phyloP scores from a whole-genome alignment of 441 rosid genomes.

The Gossypium aridum region DNA sequence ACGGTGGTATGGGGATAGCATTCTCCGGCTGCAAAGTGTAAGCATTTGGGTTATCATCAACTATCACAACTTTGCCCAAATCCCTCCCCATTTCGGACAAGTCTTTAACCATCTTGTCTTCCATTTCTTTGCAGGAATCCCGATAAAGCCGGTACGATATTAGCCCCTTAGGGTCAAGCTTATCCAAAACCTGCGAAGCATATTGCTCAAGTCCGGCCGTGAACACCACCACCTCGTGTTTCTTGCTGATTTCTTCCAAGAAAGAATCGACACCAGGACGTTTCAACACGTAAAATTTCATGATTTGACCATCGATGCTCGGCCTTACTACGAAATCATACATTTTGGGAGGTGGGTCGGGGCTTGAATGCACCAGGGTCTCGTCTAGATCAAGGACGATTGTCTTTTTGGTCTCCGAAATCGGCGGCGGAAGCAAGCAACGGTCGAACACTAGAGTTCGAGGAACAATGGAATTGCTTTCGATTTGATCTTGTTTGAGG shows the following conservation, averaged over 20 bases:
- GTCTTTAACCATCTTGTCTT: constrained; percentile 64
- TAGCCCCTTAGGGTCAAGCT: constrained; percentile 38
- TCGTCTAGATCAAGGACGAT: constrained; percentile 85
- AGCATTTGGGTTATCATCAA: constrained; percentile 74
- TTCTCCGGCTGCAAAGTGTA: constrained; percentile 71
- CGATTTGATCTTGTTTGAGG: constrained; percentile 22
- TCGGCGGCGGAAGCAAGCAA: constrained; percentile 29
- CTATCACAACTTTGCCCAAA: constrained; percentile 51
- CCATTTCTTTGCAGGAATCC: constrained; percentile 53
- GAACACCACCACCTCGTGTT: constrained; percentile 71
- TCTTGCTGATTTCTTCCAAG: constrained; percentile 41
- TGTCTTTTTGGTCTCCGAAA: constrained; percentile 37
- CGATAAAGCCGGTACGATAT: constrained; percentile 52
- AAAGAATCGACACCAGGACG: constrained; percentile 77
- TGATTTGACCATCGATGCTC: constrained; percentile 45
- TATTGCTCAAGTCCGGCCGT: constrained; percentile 75
- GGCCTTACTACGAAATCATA: constrained; percentile 64
- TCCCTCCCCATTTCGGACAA: constrained; percentile 57
- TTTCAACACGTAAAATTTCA: constrained; percentile 69
- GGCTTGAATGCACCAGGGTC: constrained; percentile 59
- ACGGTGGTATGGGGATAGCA: constrained; percentile 64
- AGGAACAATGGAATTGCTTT: not conserved
- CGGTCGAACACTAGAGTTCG: constrained; percentile 17
- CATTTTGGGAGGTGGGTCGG: not conserved
- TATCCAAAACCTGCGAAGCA: constrained; percentile 70